phyloP scores from a whole-genome alignment of 2,329 filamentous ascomycete genomes.

The Penicillium sp. region DNA sequence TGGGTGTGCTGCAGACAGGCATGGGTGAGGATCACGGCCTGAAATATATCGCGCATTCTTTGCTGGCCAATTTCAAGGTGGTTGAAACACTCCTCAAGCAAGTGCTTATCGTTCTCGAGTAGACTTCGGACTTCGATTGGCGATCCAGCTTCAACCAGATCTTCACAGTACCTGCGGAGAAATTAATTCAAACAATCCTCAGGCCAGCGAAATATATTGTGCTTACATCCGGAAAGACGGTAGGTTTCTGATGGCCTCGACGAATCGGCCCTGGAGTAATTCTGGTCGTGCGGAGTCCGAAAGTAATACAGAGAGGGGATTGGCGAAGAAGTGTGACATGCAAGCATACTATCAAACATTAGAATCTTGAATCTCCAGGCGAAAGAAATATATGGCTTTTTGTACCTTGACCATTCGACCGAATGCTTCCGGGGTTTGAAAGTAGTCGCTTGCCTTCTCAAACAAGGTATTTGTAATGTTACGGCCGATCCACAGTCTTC shows the following conservation, averaged over 20 bases:
- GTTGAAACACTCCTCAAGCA: conserved; percentile 49
- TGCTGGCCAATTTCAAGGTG: conserved; percentile 46
- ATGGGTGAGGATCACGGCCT: conserved; percentile 35
- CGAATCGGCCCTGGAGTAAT: conserved; percentile 46
- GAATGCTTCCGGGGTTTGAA: conserved; percentile 63
- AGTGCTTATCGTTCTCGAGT: conserved; percentile 54
- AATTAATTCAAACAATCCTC: conserved; percentile 15
- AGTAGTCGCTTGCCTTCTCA: conserved; percentile 62
- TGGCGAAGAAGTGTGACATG: conserved; percentile 68
- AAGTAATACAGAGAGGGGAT: conserved; percentile 56
- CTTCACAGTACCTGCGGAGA: conserved; percentile 43
- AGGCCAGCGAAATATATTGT: background rate
- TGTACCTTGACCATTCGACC: conserved; percentile 56
- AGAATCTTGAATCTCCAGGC: conserved; percentile 23
- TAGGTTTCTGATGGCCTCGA: conserved; percentile 60
- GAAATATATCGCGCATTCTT: conserved; percentile 43
- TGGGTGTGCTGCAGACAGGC: conserved; percentile 34
- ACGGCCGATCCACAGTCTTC: conserved; percentile 57
- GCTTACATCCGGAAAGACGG: conserved; percentile 58
- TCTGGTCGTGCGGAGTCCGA: conserved; percentile 27
- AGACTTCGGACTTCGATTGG: conserved; percentile 45
- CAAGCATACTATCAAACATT: conserved; percentile 56
- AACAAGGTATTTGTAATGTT: conserved; percentile 56
- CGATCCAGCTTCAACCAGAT: conserved; percentile 44
- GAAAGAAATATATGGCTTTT: background rate